Conservation (phyloP, 2,329 filamentous ascomycete genomes). For the Leptographium galeiforme region DNA sequence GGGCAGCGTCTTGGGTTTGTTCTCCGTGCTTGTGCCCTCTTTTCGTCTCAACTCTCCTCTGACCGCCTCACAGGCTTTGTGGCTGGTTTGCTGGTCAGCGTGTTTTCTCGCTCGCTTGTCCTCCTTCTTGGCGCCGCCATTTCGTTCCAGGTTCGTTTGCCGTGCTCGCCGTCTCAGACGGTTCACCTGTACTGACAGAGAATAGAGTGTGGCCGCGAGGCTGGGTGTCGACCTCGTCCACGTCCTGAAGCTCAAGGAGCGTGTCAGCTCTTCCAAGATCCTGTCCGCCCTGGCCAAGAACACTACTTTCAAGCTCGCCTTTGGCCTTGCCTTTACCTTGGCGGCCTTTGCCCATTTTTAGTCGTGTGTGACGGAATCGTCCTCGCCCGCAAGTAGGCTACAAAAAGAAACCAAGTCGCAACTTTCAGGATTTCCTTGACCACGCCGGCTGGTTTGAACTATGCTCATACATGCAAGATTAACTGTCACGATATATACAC, state of each 20-base stretch:
- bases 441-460: not conserved
- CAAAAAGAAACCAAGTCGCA: not conserved
- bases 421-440: not conserved
- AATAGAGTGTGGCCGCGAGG: slow-evolving; percentile 23
- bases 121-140: slow-evolving; percentile 53
- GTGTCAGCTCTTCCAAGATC: slow-evolving; percentile 24
- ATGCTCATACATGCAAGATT: too few relatives aligned
- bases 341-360: slow-evolving; percentile 46
- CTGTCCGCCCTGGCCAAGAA: slow-evolving; percentile 40
- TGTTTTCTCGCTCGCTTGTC: slow-evolving; percentile 59
- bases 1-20: slow-evolving; percentile 37
- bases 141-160: slow-evolving; percentile 41
- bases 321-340: slow-evolving; percentile 59
- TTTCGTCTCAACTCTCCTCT: not conserved
- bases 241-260: slow-evolving; percentile 23
- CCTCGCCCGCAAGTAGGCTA: too few relatives aligned
- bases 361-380: not conserved
- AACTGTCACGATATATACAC: not conserved
- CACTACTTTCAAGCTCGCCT: slow-evolving; percentile 53
- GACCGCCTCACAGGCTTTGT: slow-evolving; percentile 34
- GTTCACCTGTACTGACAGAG: not conserved
- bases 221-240: slow-evolving; percentile 27
- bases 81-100: slow-evolving; percentile 50
- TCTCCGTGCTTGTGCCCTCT: not conserved
- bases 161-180: too few relatives aligned